These are phyloP conservation scores for Gnomoniopsis smithogilvyi DNA, from an alignment of 2,329 filamentous ascomycete species.

Conservation along the genomic window DNA sequence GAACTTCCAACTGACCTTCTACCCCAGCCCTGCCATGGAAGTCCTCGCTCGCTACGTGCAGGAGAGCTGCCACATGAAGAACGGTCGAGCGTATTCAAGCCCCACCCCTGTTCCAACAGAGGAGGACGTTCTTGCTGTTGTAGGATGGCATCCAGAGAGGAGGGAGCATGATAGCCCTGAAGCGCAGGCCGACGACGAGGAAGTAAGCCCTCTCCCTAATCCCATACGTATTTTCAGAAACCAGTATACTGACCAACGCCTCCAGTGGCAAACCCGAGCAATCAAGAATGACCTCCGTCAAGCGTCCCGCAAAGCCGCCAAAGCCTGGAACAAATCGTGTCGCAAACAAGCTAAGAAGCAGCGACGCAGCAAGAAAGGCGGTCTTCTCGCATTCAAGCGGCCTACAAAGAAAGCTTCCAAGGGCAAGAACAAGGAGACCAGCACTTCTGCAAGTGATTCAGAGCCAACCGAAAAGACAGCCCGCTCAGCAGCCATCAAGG, in stretches of 20 bases:
- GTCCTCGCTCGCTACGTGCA: constrained; percentile 4
- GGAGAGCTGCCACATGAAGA: constrained; percentile 4
- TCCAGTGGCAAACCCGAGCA: constrained; percentile 8
- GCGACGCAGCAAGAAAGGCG: not conserved
- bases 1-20: constrained; percentile 13
- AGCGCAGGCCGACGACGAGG: constrained; percentile 8
- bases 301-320: constrained; percentile 4
- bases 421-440: not conserved
- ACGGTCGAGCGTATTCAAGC: not conserved
- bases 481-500: not conserved
- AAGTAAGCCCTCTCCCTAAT: not conserved
- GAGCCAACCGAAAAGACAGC: not conserved
- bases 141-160: constrained; percentile 11
- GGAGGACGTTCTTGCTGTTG: not conserved
- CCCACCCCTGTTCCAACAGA: not conserved
- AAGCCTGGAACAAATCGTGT: constrained; percentile 11
- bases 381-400: not conserved
- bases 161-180: not conserved
- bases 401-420: not conserved
- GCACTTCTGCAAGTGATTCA: not conserved
- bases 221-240: not conserved
- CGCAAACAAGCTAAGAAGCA: constrained; percentile 2
- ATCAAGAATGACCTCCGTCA: constrained; percentile 3
- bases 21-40: constrained; percentile 14
- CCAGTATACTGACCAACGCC: not conserved